Evolutionary conservation across 192 early-diverging fungal genomes (phyloP), one percentile per base, ranked within the genome.

Genomic region (Coemansia sp.): DNA sequence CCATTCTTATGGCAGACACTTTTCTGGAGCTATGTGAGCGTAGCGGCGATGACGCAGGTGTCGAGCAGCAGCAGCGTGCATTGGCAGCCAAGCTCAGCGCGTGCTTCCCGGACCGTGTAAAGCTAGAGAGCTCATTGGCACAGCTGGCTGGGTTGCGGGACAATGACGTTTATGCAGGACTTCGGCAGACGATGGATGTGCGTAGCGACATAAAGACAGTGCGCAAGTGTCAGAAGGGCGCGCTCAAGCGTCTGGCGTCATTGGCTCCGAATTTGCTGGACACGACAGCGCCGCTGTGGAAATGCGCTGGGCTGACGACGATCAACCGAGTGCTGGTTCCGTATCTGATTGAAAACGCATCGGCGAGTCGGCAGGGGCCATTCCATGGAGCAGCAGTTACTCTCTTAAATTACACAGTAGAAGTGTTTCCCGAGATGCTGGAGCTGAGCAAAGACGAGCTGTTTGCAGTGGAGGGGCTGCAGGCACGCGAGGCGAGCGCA

Each of bases 111-210:
- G 93, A 97, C 32, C 78, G 84, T 8, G 69, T 75, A 56, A 89
- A 88, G 38, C 77, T 87, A 15, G 79, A 79, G 27, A 63, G 70
- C n/a, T 67, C 85, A 27, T 74, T 97, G 12, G 73, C 82, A n/a
- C 88, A 89, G 67, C 90, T 94, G 58, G 84, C 86, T 5, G 84
- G 84, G 21, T 62, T 88, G 8, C 88, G 87, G 63, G 90, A 95
- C 58, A 63, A 71, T 11, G 69, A 85, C 2, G 60, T 90, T n/a
- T 88, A 89, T 59, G 78, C 84, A 70, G 76, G 89, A 0, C 73
- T 96, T 47, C 76, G 84, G n/a, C 78, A 81, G 24, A 84, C 88
- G 5, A 92, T 94, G 90, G 82, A 89, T 61, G 85, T 86, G 19
- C 66, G 73, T 12, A 83, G 83, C 29, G 87, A 89, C 57, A 85